Evolutionary conservation across 2,329 filamentous ascomycete genomes (phyloP).

Genomic region (Cordyceps javanica): DNA sequence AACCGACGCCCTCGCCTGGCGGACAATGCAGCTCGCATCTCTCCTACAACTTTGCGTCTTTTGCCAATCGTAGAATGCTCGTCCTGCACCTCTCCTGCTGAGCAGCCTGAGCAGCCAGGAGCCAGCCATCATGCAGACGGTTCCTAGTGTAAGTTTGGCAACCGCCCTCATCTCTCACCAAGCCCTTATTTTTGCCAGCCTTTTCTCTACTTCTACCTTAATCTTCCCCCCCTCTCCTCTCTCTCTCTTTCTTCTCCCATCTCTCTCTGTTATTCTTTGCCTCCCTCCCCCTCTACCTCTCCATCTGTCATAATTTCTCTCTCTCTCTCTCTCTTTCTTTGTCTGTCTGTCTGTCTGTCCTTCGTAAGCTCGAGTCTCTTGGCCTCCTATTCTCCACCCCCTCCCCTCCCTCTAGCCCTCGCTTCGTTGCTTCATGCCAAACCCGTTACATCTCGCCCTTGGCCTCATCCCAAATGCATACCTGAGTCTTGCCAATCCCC

Average conservation of each 20-base stretch:
- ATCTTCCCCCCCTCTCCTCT: too few species aligned
- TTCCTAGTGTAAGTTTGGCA: slow-evolving; percentile 43
- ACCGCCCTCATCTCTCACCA: neutral
- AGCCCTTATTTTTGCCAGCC: neutral
- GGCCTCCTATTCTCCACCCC: neutral
- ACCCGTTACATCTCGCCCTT: slow-evolving; percentile 8
- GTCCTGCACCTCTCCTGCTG: slow-evolving; percentile 28
- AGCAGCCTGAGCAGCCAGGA: slow-evolving; percentile 32
- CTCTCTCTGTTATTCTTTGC: too few species aligned
- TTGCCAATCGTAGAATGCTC: slow-evolving; percentile 27
- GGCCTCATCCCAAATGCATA: slow-evolving; percentile 12
- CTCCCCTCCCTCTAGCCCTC: neutral
- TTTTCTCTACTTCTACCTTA: neutral
- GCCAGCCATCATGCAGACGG: slow-evolving; percentile 46
- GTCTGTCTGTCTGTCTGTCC: slow-evolving; percentile 4
- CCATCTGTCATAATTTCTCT: neutral
- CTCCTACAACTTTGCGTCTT: slow-evolving; percentile 2
- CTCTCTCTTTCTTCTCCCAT: neutral
- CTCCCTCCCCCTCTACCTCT: too few species aligned
- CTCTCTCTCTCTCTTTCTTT: neutral
- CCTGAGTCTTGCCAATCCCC: slow-evolving; percentile 1
- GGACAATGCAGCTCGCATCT: slow-evolving; percentile 8
- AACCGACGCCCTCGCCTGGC: neutral
- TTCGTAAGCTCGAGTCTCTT: neutral
- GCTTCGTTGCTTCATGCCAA: neutral